Evolutionary conservation across 768 basidiomycete genomes (phyloP), one percentile per base, ranked within the genome.

Genomic region (Roridomyces roridus): DNA sequence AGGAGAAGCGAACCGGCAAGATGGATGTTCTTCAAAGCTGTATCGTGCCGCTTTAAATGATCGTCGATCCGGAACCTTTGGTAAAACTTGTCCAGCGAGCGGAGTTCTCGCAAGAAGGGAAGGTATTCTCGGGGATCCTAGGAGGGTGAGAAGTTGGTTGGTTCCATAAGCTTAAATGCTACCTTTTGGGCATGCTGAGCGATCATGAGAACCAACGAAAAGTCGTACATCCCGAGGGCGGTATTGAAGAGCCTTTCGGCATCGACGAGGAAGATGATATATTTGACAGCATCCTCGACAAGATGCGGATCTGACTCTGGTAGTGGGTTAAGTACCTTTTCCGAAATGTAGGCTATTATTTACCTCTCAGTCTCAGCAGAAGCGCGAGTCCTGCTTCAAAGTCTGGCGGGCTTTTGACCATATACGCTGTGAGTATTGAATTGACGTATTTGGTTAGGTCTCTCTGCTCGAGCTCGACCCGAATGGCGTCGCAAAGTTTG

Each of bases 201-300:
- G 37, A 99, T 85, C 88, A 98, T 89, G 21, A 98, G 77, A 7
- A 98, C 96, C 17, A 99, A 78, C 25, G 92, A 88, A 76, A 98
- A 98, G 72, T 99, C 95, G 68, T 99, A 99, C 95, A 98, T 98
- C 18, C 97, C 97, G 28, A 99, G 82, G 1, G 97, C 97, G 11
- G 92, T 91, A 70, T 98, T 88, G 74, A 96, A 98, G 5, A 99
- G 81, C 41, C 81, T 80, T 65, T 98, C 86, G 0, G 94, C 94
- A 63, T 98, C 94, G 18, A 94, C 93, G 28, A 99, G 84, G 80
- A 98, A 99, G 70, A 98, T 98, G 70, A 98, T 89, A 68, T 98
- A 99, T 69, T 96, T 98, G 66, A 98, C 91, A 6, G 97, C 97
- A 55, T 98, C 96, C 68, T 99, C 96, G 14, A 97, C 92, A 3